Evolutionary conservation across 352 stramenopile species (phyloP).

Genomic region (Phytophthora syringae): DNA sequence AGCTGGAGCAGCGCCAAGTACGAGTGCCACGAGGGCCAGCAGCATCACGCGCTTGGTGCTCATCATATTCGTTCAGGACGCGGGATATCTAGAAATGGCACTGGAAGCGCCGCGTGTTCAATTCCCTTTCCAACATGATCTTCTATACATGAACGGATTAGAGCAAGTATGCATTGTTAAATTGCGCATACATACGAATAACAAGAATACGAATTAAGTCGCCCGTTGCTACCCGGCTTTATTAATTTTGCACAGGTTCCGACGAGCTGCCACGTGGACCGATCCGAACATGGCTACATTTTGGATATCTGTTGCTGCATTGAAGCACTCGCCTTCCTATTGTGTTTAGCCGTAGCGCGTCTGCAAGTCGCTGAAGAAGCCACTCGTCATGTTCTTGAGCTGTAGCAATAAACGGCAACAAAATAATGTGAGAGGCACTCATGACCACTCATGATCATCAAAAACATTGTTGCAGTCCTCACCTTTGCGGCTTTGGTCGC

Average conservation of each 20-base stretch:
- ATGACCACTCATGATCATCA: neutral
- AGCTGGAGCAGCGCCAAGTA: slow-evolving; percentile 40
- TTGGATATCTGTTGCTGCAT: neutral
- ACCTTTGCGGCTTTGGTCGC: slow-evolving; percentile 82
- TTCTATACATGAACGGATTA: neutral
- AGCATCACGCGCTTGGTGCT: slow-evolving; percentile 64
- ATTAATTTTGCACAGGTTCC: slow-evolving; percentile 37
- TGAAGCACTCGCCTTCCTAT: neutral
- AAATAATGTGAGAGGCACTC: slow-evolving; percentile 1
- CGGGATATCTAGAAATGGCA: slow-evolving; percentile 37
- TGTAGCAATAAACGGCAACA: slow-evolving; percentile 26
- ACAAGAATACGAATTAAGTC: slow-evolving; percentile 8
- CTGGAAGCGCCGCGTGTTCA: slow-evolving; percentile 30
- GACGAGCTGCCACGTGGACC: slow-evolving; percentile 32
- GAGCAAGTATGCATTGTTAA: slow-evolving; percentile 22
- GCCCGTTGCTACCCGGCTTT: slow-evolving; percentile 18
- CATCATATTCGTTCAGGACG: slow-evolving; percentile 44
- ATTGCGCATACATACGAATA: neutral
- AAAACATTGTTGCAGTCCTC: neutral
- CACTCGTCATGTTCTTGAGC: slow-evolving; percentile 92
- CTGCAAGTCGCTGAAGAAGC: slow-evolving; percentile 89
- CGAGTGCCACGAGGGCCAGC: slow-evolving; percentile 73
- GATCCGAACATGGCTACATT: slow-evolving; percentile 31
- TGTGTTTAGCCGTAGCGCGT: slow-evolving; percentile 71
- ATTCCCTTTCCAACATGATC: neutral